Base-by-base conservation (phyloP, 208 protist species). In the Leishmania braziliensis region DNA sequence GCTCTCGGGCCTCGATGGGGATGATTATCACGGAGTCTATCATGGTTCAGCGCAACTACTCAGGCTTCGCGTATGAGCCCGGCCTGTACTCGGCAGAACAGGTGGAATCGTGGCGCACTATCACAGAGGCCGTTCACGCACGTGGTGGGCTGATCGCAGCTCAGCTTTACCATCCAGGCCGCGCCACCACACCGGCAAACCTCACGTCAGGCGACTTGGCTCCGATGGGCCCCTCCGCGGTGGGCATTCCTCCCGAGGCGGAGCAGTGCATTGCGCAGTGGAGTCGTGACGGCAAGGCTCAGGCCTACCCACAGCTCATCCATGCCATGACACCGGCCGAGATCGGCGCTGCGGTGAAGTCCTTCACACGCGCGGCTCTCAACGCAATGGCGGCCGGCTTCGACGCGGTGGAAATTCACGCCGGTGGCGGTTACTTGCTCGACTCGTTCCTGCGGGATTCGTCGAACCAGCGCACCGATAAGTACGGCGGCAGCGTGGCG, bases 391-490 rank as follows among this genome's bases (percentile, higher is more conserved):
- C 54, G 0, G 93, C 94, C 48, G 95, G 96, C 26, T 98, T 98
- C 81, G 97, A 98, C 79, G 93, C 89, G 6, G 87, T 99, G 46
- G 88, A 98, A 89, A 85, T 99, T 23, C 97, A 98, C 81, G 88
- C 86, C 36, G 93, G 91, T 5, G 89, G 98, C 78, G 97, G 95
- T n/a, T 99, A 98, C 86, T 73, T 99, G 26, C 81, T 98, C 36
- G 90, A 94, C 68, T 75, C 84, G 26, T 99, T 99, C 82, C 71
- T 98, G 39, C 85, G 73, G 58, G 56, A 76, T 60, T 62, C 71
- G 5, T 62, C 87, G 50, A 99, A 99, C 83, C 78, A 88, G 78
- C 86, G 96, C 65, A 97, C 89, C 12, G 96, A 94, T 69, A 77
- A 92, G 62, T 99, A 98, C 86, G 97, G 96, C 56, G 97, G 96